Evolutionary conservation across 495 filamentous ascomycete species (phyloP).

Genomic region (Lichina pygmaea): DNA sequence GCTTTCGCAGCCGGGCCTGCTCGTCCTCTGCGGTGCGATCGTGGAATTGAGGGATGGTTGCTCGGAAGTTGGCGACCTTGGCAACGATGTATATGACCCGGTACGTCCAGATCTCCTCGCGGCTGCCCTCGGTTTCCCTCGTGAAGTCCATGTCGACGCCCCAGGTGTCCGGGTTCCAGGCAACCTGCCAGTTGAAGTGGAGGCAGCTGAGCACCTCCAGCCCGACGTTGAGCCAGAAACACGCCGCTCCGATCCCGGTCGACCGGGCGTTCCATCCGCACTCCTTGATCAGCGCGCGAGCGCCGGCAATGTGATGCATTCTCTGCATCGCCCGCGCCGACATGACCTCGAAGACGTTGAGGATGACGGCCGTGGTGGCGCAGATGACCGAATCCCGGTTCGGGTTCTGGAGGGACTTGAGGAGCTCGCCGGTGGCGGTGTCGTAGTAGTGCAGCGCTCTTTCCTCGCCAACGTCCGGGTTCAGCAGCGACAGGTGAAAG

Average conservation of each 20-base stretch:
- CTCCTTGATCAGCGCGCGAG: constrained; percentile 70
- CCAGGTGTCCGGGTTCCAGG: constrained; percentile 88
- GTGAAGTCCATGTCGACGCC: constrained; percentile 60
- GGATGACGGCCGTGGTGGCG: constrained; percentile 64
- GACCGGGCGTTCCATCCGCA: constrained; percentile 71
- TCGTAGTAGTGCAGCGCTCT: constrained; percentile 65
- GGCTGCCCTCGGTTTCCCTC: constrained; percentile 18
- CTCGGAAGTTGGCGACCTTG: constrained; percentile 65
- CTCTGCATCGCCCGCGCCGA: constrained; percentile 42
- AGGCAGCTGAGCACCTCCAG: constrained; percentile 78
- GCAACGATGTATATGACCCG: constrained; percentile 75
- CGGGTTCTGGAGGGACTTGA: constrained; percentile 49
- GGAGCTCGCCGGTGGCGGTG: constrained; percentile 45
- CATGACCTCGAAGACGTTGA: constrained; percentile 89
- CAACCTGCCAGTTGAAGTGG: constrained; percentile 62
- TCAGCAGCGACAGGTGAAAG: constrained; percentile 45
- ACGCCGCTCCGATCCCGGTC: constrained; percentile 57
- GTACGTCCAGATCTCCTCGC: constrained; percentile 77
- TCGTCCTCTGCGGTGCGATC: constrained; percentile 30
- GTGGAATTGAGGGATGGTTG: constrained; percentile 31
- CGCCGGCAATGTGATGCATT: constrained; percentile 71
- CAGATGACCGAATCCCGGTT: constrained; percentile 64
- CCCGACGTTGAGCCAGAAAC: constrained; percentile 83
- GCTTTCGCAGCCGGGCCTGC: constrained; percentile 31
- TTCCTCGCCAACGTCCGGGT: constrained; percentile 43